Percentiles rank a stretch among this genome's conserved stretches.
Conservation (phyloP, 2,329 filamentous ascomycete species). For the Didymella glomerata region DNA sequence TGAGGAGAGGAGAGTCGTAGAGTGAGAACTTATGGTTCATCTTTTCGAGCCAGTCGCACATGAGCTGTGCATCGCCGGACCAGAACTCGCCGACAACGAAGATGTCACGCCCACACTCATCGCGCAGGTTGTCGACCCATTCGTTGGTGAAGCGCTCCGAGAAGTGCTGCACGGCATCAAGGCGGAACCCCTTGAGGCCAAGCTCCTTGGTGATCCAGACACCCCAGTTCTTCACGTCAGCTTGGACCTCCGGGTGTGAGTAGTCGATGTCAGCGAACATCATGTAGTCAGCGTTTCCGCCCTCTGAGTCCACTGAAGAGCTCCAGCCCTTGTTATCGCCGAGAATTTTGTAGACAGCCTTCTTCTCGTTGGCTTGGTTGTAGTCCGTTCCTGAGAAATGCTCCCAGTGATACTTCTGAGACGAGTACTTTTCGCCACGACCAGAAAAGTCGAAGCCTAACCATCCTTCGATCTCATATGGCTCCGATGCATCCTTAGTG, state of each 20-base stretch:
- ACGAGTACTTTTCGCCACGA: constrained; percentile 66
- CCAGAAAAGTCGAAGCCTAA: constrained; percentile 72
- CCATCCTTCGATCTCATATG: constrained; percentile 73
- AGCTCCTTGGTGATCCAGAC: constrained; percentile 71
- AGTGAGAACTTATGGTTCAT: constrained; percentile 65
- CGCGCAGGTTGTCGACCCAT: constrained; percentile 67
- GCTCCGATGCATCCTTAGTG: constrained; percentile 61
- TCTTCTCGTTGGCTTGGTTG: constrained; percentile 64
- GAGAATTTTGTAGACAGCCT: constrained; percentile 71
- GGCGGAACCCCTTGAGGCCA: constrained; percentile 70
- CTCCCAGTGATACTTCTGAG: constrained; percentile 70
- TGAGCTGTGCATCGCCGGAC: constrained; percentile 64
- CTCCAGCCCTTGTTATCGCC: constrained; percentile 72
- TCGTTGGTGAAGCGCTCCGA: constrained; percentile 70
- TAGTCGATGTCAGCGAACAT: constrained; percentile 79
- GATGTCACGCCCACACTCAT: constrained; percentile 60
- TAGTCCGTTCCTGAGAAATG: constrained; percentile 76
- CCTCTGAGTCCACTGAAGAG: constrained; percentile 66
- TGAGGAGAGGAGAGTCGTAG: constrained; percentile 74
- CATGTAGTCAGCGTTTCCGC: constrained; percentile 73
- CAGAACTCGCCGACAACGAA: constrained; percentile 77
- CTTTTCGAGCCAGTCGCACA: constrained; percentile 65
- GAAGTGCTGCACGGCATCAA: constrained; percentile 79
- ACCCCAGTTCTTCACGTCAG: constrained; percentile 71
- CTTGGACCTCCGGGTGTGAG: constrained; percentile 63